Evolutionary conservation across 129 eudicot genomes (phyloP), one percentile per base, ranked within the genome.

Genomic region (Logfia minima): DNA sequence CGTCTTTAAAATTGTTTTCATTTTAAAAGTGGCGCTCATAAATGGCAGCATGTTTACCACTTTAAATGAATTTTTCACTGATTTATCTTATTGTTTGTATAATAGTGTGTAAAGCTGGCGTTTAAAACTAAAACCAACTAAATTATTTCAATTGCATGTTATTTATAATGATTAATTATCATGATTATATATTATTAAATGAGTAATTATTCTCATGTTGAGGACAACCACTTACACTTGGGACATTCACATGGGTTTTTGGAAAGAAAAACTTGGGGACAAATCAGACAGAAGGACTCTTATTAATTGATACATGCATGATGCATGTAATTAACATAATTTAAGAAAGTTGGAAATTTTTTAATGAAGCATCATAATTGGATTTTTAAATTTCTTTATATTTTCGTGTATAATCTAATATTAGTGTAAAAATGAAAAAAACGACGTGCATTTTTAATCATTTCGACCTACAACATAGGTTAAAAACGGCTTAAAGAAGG

Each of bases 151-250:
- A 8, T 29, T 55, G 52, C 19, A 39, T 68, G 56, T 35, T 53
- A 29, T 34, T 72, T 56, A n/a, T 52, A 1, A n/a, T 8, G 18
- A 61, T 1, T 53, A 3, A 53, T 31, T 1, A 26, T 51, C 41
- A 24, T 26, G 29, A 26, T 26, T 39, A 39, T 43, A 45, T 22
- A 4, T 53, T 70, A 31, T n/a, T 13, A 52, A 22, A 48, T 32
- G 1, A 23, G 68, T 24, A 68, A 34, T 55, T 77, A 13, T 39
- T n/a, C 58, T 58, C 61, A 58, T 56, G 68, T 67, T 68, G 68
- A 68, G 41, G 81, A 69, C 70, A 77, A 11, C 81, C 76, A 77
- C 19, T 69, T 77, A 35, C 81, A 69, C 70, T 77, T 56, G 17
- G 75, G 8, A 61, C 18, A 61, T 8, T 61, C 66, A 61, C 66